Conservation (phyloP, 768 basidiomycete genomes). For the Cubamyces lactineus region DNA sequence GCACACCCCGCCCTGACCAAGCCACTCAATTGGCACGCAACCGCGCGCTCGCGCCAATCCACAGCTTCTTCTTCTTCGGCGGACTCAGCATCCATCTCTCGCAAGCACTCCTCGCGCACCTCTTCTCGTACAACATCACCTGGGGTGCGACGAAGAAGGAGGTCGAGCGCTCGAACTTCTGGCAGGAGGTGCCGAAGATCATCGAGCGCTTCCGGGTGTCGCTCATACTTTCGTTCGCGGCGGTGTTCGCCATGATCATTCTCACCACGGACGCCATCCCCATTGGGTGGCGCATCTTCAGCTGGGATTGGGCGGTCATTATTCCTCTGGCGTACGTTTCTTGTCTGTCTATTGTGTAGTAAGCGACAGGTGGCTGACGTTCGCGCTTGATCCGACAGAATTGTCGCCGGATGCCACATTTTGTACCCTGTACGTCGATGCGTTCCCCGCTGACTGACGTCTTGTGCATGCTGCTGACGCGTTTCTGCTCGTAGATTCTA, state of each 20-base stretch:
- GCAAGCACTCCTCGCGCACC: conserved; percentile 55
- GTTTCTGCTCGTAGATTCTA: conserved; percentile 4
- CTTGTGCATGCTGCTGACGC: not conserved
- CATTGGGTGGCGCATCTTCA: conserved; percentile 62
- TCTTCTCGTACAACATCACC: conserved; percentile 60
- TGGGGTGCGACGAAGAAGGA: conserved; percentile 76
- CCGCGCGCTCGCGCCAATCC: not conserved
- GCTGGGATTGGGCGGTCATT: conserved; percentile 71
- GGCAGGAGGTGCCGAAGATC: conserved; percentile 86
- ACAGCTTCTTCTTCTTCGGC: conserved; percentile 57
- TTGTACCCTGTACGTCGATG: conserved; percentile 67
- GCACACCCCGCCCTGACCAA: not conserved
- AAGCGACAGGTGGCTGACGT: not conserved
- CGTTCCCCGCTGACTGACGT: not conserved
- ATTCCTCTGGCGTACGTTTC: conserved; percentile 68
- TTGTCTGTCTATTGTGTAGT: not conserved
- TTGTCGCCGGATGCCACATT: conserved; percentile 68
- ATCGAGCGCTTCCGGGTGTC: conserved; percentile 76
- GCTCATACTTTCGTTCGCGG: conserved; percentile 54
- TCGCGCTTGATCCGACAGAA: conserved; percentile 37
- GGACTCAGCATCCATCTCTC: conserved; percentile 59
- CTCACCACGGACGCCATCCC: conserved; percentile 61
- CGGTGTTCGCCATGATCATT: conserved; percentile 59
- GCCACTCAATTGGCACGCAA: not conserved
- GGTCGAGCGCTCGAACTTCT: conserved; percentile 88